Evolutionary conservation across 1,284 basidiomycete genomes (phyloP).

Genomic region (Naganishia liquefaciens): DNA sequence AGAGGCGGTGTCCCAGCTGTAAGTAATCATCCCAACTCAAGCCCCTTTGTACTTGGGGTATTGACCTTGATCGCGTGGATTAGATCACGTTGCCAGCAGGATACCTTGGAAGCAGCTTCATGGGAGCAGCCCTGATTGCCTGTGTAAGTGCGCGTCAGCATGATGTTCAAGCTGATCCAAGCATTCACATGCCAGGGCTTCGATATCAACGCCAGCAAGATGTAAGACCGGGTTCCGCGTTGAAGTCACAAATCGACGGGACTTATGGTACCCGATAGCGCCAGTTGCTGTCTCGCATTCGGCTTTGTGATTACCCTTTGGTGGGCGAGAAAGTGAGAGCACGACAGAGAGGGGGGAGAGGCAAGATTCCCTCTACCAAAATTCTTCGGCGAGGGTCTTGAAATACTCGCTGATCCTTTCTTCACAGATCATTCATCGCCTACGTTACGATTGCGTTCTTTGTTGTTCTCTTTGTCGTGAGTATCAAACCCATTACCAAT

Average conservation of each 20-base stretch:
- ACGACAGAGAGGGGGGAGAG: no score
- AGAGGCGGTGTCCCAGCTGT: constrained; percentile 84
- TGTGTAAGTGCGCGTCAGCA: constrained; percentile 58
- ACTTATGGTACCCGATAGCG: not conserved
- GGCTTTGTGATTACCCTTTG: constrained; percentile 92
- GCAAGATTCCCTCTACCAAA: no score
- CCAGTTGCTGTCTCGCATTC: constrained; percentile 72
- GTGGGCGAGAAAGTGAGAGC: constrained; percentile 69
- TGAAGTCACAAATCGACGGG: not conserved
- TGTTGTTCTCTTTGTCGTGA: constrained; percentile 46
- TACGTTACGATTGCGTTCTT: constrained; percentile 52
- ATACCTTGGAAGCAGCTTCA: constrained; percentile 87
- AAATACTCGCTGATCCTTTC: no score
- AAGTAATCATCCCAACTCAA: constrained; percentile 57
- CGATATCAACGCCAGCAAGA: constrained; percentile 87
- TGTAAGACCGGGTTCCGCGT: constrained; percentile 47
- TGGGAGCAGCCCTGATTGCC: constrained; percentile 84
- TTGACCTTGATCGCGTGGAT: not conserved
- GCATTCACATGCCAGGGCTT: constrained; percentile 59
- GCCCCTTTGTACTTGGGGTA: not conserved
- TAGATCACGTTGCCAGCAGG: constrained; percentile 67
- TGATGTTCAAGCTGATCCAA: constrained; percentile 4
- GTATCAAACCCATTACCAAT: constrained; percentile 19
- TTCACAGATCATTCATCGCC: constrained; percentile 57
- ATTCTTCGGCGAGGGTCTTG: no score